Evolutionary conservation across 176 grass and related monocot genomes (phyloP), one percentile per base, ranked within the genome.

Genomic region (Zea luxurians): DNA sequence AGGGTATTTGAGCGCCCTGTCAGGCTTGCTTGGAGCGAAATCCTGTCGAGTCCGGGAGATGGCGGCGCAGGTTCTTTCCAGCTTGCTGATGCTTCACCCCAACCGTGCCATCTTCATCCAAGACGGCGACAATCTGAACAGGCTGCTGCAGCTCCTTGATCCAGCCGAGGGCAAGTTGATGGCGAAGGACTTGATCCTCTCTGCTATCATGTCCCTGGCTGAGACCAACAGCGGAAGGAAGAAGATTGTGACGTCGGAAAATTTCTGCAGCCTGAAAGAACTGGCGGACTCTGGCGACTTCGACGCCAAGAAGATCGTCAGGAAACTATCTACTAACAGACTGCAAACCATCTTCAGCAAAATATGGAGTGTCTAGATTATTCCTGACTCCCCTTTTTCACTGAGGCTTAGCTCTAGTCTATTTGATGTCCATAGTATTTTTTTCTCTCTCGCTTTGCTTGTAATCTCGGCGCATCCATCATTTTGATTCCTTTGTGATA

Each of bases 341-440:
- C 58, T 94, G 37, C 85, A 92, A 59, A 89, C 77, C 4, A 90
- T 94, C 21, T 72, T 92, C 64, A 88, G 83, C 62, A 92, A 90
- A 84, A 94, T 98, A 79, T 98, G 91, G 91, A 92, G 83, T 61
- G 62, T 44, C 36, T 96, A 82, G 89, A 52, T 85, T 95, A 71
- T 82, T 34, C 36, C 55, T 80, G 15, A 79, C 66, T 8, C 3
- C 12, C 3, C 12, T 13, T 73, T 38, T 34, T 20, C 35, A 54
- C 44, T 18, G 48, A 79, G 36, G 57, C 80, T 79, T 88, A 84
- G 69, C 46, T 13, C 4, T 84, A 76, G 81, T 79, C 21, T 61
- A 48, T 48, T 75, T 70, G 4, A 0, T 88, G 77, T 65, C 64
- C 0, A 71, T 84, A 88, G 45, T 69, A 83, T 12, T 34, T 53